A percentile compares a stretch with the other conserved stretches of the same genome.
phyloP scores from a whole-genome alignment of 202 grass and related monocot genomes.

The Setaria italica region DNA sequence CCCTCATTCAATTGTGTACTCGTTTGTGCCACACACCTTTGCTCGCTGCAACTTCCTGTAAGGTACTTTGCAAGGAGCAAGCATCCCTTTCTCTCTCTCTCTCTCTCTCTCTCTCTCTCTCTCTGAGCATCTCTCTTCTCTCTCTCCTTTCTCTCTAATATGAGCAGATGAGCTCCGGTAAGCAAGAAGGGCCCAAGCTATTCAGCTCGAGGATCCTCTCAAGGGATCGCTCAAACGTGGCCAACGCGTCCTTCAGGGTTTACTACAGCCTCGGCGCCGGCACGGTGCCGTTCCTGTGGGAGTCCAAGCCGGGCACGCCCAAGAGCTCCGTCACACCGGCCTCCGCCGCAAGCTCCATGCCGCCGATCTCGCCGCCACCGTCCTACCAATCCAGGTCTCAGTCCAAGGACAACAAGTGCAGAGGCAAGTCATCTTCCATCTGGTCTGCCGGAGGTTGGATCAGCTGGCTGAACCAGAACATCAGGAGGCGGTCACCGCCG shows the following conservation, averaged over 20 bases:
- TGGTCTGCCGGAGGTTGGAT: conserved; percentile 36
- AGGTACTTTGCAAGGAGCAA: not conserved
- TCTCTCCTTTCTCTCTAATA: not conserved
- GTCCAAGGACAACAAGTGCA: not conserved
- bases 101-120: not conserved
- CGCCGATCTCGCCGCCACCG: conserved; percentile 43
- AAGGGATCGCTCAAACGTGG: conserved; percentile 39
- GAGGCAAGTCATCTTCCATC: conserved; percentile 1
- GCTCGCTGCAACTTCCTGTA: not conserved
- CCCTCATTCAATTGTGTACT: conserved; percentile 16
- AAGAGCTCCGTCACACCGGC: conserved; percentile 38
- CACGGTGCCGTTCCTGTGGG: conserved; percentile 62
- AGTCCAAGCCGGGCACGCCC: conserved; percentile 58
- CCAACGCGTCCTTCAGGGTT: conserved; percentile 56
- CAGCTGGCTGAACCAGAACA: conserved; percentile 31
- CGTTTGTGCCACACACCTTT: conserved; percentile 7
- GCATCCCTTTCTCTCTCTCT: not conserved
- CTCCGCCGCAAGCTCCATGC: not conserved
- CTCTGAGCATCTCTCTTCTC: not conserved
- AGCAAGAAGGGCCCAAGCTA: conserved; percentile 27
- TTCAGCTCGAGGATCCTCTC: conserved; percentile 48
- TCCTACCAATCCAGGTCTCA: conserved; percentile 32
- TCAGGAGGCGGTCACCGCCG: not conserved
- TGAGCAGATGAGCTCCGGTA: conserved; percentile 45
- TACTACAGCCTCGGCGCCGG: conserved; percentile 63